Conservation (phyloP, 768 basidiomycete species). For the Leccinum barrowsii region DNA sequence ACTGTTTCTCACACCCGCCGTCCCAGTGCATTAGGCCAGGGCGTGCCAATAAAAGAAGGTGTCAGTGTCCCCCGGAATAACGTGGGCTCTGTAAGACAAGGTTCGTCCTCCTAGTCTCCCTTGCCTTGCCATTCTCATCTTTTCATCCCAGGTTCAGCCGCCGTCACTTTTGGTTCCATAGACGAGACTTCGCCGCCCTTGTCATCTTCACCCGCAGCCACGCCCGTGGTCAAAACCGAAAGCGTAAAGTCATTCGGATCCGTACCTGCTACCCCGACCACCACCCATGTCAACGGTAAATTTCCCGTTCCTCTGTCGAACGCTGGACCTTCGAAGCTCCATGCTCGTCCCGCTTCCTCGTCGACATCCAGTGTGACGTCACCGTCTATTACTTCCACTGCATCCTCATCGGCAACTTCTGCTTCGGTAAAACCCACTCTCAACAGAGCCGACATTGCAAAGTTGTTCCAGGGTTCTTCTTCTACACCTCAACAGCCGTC, state of each 20-base stretch:
- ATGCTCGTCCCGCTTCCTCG: slow-evolving; percentile 25
- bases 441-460: slow-evolving; percentile 38
- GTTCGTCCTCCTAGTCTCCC: slow-evolving; percentile 33
- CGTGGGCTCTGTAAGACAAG: slow-evolving; percentile 65
- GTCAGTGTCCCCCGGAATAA: slow-evolving; percentile 65
- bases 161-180: slow-evolving; percentile 88
- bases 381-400: slow-evolving; percentile 30
- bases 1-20: slow-evolving; percentile 70
- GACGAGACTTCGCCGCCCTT: slow-evolving; percentile 74
- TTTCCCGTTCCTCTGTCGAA: slow-evolving; percentile 43
- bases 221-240: slow-evolving; percentile 61
- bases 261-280: slow-evolving; percentile 49
- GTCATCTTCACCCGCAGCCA: slow-evolving; percentile 77
- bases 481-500: slow-evolving; percentile 45
- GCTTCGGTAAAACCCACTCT: slow-evolving; percentile 31
- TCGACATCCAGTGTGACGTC: slow-evolving; percentile 26
- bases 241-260: slow-evolving; percentile 81
- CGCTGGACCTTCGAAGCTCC: slow-evolving; percentile 35
- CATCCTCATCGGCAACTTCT: slow-evolving; percentile 30
- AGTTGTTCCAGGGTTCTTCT: slow-evolving; percentile 38
- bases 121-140: slow-evolving; percentile 7
- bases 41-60: slow-evolving; percentile 74
- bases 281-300: slow-evolving; percentile 62
- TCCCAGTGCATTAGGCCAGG: slow-evolving; percentile 69
- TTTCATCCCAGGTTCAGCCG: slow-evolving; percentile 46